phyloP scores from a whole-genome alignment of 75 land plant genomes.

The Pinus taeda region DNA sequence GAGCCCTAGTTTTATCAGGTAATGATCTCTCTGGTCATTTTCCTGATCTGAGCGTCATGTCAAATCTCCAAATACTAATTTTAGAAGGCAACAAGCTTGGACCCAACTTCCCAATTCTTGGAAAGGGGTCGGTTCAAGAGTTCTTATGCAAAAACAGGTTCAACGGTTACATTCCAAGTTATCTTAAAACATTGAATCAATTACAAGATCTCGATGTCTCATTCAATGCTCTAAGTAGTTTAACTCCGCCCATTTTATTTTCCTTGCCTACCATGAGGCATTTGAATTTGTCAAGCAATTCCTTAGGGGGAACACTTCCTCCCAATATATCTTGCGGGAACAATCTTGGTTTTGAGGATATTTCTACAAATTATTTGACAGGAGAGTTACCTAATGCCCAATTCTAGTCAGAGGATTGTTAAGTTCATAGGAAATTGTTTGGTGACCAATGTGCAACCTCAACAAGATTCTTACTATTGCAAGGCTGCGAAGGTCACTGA shows the following conservation, averaged over 20 bases:
- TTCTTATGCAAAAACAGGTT: constrained; percentile 49
- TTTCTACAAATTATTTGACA: constrained; percentile 67
- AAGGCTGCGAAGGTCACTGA: constrained; percentile 40
- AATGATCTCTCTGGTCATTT: constrained; percentile 44
- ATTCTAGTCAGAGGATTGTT: constrained; percentile 22
- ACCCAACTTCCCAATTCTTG: constrained; percentile 56
- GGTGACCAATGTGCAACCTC: constrained; percentile 28
- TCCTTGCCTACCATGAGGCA: constrained; percentile 55
- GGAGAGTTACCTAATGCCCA: constrained; percentile 69
- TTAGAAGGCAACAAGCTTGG: constrained; percentile 60
- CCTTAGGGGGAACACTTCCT: constrained; percentile 50
- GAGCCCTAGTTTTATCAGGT: constrained; percentile 18
- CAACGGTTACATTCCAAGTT: constrained; percentile 45
- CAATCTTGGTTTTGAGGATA: constrained; percentile 45
- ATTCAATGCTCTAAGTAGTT: constrained; percentile 54
- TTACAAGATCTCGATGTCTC: constrained; percentile 65
- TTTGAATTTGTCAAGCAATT: constrained; percentile 54
- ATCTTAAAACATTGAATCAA: constrained; percentile 17
- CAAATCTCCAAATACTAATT: constrained; percentile 46
- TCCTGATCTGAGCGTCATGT: constrained; percentile 53
- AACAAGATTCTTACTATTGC: constrained; percentile 44
- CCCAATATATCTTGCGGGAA: constrained; percentile 37
- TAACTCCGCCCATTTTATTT: constrained; percentile 52
- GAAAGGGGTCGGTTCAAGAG: constrained; percentile 22
- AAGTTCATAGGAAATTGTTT: constrained; percentile 65